A percentile compares a stretch with the other conserved stretches of the same genome.
Conservation (phyloP, 768 basidiomycete species). For the Tylopilus felleus region DNA sequence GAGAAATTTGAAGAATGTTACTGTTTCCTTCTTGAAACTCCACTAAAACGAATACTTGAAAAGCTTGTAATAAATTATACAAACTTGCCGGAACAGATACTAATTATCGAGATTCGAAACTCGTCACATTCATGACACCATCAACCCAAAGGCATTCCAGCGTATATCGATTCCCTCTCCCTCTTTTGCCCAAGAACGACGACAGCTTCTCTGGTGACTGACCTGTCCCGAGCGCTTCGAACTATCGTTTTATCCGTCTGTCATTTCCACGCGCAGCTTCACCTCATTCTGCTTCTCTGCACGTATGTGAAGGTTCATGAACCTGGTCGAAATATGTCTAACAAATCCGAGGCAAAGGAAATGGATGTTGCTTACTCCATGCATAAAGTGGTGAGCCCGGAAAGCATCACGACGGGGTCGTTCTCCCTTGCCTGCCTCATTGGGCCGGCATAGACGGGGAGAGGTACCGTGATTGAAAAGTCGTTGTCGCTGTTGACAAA, state of each 20-base stretch:
- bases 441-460: not conserved
- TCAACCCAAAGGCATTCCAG: not conserved
- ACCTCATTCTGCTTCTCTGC: slow-evolving; percentile 16
- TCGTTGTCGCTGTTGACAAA: slow-evolving; percentile 20
- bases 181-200: slow-evolving; percentile 13
- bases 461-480: slow-evolving; percentile 9
- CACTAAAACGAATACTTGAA: too few relatives aligned
- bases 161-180: slow-evolving; percentile 11
- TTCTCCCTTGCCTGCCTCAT: slow-evolving; percentile 1
- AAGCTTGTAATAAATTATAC: too few relatives aligned
- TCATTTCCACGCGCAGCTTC: slow-evolving; percentile 14
- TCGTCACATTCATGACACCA: too few relatives aligned
- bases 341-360: not conserved
- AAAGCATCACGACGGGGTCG: slow-evolving; percentile 10
- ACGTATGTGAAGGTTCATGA: slow-evolving; percentile 14
- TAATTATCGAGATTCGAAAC: too few relatives aligned
- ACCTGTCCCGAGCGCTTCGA: not conserved
- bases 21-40: too few relatives aligned
- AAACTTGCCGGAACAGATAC: too few relatives aligned
- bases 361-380: not conserved
- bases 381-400: slow-evolving; percentile 7
- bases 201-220: not conserved
- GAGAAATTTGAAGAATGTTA: too few relatives aligned
- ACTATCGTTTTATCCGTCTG: slow-evolving; percentile 16
- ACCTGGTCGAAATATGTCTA: not conserved